A percentile compares a stretch with the other conserved stretches of the same genome.
Evolutionary conservation across 192 early-diverging fungal species (phyloP).

Genomic region (Backusella luteola): DNA sequence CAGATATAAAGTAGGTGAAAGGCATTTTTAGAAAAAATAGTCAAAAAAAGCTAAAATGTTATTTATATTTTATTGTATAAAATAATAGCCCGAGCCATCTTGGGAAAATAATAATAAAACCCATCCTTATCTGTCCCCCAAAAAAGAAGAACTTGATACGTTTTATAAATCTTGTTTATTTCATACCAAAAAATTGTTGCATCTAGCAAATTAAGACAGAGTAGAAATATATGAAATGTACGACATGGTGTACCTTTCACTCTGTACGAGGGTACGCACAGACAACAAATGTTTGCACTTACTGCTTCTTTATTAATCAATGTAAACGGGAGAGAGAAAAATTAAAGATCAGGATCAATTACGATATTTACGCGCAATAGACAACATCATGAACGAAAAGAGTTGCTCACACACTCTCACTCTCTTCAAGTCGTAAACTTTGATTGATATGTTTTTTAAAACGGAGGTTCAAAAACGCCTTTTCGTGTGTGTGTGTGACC

Average conservation of each 20-base stretch:
- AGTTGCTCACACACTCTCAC: neutral
- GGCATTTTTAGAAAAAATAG: neutral
- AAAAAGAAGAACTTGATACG: neutral
- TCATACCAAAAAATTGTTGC: neutral
- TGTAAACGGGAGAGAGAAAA: neutral
- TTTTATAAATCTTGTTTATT: neutral
- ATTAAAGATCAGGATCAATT: neutral
- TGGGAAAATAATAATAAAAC: neutral
- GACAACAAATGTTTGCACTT: neutral
- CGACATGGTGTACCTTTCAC: neutral
- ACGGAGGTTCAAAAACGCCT: neutral
- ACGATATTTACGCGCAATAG: neutral
- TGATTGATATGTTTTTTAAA: neutral
- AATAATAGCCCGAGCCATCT: neutral
- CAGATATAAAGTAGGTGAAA: neutral
- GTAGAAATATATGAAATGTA: neutral
- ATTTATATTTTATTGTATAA: neutral
- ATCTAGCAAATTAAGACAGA: conserved; percentile 6
- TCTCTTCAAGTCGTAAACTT: neutral
- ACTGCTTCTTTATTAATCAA: neutral
- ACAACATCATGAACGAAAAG: neutral
- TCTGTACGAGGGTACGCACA: conserved; percentile 9
- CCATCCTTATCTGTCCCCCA: neutral
- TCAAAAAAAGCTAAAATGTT: neutral
- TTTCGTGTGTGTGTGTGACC: conserved; percentile 8